Evolutionary conservation across 2,329 filamentous ascomycete genomes (phyloP).

Genomic region (Penicillium digitatum): DNA sequence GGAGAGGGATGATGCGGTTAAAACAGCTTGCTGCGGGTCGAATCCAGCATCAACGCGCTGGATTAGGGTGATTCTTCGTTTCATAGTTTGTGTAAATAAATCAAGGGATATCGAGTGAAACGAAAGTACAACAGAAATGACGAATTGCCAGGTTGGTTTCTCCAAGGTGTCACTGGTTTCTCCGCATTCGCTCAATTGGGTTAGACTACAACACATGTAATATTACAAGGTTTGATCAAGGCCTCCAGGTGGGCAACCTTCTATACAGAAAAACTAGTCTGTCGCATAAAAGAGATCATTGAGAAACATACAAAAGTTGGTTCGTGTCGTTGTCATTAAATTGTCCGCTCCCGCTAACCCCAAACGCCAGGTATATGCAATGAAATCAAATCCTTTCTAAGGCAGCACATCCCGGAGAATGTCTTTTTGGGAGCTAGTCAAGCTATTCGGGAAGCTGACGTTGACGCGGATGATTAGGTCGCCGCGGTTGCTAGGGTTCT

Average conservation of each 20-base stretch:
- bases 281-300: neutral
- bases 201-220: conserved; percentile 9
- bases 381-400: conserved; percentile 18
- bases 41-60: conserved; percentile 61
- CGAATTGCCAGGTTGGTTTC: conserved; percentile 5
- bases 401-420: conserved; percentile 73
- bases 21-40: conserved; percentile 59
- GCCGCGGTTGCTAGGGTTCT: conserved; percentile 78
- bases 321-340: conserved; percentile 18
- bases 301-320: neutral
- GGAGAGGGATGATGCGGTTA: conserved; percentile 53
- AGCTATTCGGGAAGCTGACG: conserved; percentile 79
- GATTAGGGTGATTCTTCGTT: conserved; percentile 65
- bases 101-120: neutral
- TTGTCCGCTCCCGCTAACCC: conserved; percentile 16
- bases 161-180: conserved; percentile 13
- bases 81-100: conserved; percentile 30
- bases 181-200: conserved; percentile 22
- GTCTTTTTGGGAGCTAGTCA: conserved; percentile 75
- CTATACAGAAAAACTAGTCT: neutral
- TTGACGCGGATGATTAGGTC: conserved; percentile 88
- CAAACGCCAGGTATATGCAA: conserved; percentile 29
- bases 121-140: conserved; percentile 1
- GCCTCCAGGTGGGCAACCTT: neutral
- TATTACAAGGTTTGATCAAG: neutral